A percentile compares a stretch with the other conserved stretches of the same genome.
Evolutionary conservation across 1,139 yeast species (phyloP).

Genomic region (Geotrichum cucujoidarum): DNA sequence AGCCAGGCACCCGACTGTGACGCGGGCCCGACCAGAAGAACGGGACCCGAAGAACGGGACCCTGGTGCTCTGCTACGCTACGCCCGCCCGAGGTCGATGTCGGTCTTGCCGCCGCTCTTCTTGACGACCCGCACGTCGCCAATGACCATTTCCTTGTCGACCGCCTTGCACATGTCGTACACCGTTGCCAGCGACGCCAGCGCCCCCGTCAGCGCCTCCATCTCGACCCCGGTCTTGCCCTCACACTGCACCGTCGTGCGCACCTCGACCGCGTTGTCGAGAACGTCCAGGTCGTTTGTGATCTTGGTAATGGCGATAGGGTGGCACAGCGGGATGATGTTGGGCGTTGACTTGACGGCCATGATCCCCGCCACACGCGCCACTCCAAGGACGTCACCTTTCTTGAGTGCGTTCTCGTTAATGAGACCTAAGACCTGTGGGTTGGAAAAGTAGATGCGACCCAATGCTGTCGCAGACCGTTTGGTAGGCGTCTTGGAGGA

Average conservation of each 20-base stretch:
- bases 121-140: conserved; percentile 37
- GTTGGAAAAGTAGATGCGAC: conserved; percentile 40
- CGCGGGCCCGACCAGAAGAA: no score
- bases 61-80: no score
- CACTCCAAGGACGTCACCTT: conserved; percentile 48
- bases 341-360: conserved; percentile 46
- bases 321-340: conserved; percentile 47
- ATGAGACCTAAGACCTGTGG: conserved; percentile 34
- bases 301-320: conserved; percentile 43
- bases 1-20: no score
- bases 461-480: conserved; percentile 43
- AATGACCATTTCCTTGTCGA: conserved; percentile 45
- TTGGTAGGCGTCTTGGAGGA: conserved; percentile 38
- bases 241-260: conserved; percentile 41
- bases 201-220: conserved; percentile 49
- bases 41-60: no score
- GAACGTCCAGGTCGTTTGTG: conserved; percentile 31
- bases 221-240: conserved; percentile 51
- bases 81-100: conserved; percentile 24
- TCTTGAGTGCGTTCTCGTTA: conserved; percentile 38
- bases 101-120: conserved; percentile 45
- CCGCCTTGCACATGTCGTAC: conserved; percentile 55
- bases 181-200: conserved; percentile 42
- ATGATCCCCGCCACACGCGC: conserved; percentile 48
- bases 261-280: conserved; percentile 29